These are phyloP conservation scores for Dactylis glomerata DNA, from an alignment of 176 grass and related monocot genomes.

Conservation along the genomic window DNA sequence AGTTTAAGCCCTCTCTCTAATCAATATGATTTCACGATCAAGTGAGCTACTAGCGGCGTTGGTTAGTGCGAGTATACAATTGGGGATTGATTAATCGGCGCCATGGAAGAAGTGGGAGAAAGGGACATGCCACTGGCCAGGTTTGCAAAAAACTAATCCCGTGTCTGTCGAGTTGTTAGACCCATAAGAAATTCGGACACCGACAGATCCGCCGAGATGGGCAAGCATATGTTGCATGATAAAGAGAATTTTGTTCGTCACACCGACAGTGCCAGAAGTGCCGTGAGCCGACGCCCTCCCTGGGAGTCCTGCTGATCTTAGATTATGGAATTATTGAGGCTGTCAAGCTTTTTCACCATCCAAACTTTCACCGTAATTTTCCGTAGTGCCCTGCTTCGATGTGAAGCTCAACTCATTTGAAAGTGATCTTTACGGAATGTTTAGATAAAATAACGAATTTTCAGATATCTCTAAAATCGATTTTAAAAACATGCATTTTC, in stretches of 20 bases:
- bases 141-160: too few relatives aligned
- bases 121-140: constrained; percentile 29
- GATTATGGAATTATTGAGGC: too few relatives aligned
- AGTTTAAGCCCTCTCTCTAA: not conserved
- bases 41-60: not conserved
- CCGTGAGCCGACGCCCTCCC: not conserved
- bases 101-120: not conserved
- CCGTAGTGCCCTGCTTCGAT: too few relatives aligned
- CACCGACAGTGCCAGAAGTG: constrained; percentile 31
- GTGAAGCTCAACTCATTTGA: too few relatives aligned
- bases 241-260: not conserved
- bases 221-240: constrained; percentile 26
- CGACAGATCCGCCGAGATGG: constrained; percentile 28
- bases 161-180: constrained; percentile 23
- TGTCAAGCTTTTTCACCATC: too few relatives aligned
- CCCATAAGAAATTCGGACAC: constrained; percentile 15
- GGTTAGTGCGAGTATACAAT: constrained; percentile 14
- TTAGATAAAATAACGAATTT: too few relatives aligned
- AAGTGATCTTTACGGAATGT: too few relatives aligned
- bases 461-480: too few relatives aligned
- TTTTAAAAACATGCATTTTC: too few relatives aligned
- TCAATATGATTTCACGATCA: not conserved
- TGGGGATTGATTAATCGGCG: constrained; percentile 5
- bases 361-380: too few relatives aligned
- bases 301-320: not conserved